Conservation (phyloP, 2,329 filamentous ascomycete species). For the Monilinia vaccinii-corymbosi region DNA sequence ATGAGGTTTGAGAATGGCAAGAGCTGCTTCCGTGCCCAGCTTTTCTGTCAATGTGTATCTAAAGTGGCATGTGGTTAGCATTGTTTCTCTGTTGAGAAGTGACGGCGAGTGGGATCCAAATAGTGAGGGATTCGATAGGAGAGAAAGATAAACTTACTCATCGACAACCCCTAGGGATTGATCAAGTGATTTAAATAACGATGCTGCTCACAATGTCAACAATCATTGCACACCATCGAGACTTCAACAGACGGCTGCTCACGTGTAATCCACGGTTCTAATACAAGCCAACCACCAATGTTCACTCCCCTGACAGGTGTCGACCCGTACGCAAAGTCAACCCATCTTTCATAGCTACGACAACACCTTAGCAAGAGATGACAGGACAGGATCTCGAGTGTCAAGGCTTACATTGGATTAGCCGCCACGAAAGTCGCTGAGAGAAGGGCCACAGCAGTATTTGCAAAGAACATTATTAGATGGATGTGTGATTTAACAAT, state of each 20-base stretch:
- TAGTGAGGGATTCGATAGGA: not conserved
- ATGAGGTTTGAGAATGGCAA: conserved; percentile 44
- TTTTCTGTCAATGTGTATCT: conserved; percentile 31
- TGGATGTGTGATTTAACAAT: not conserved
- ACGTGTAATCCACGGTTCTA: conserved; percentile 42
- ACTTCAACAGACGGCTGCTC: not conserved
- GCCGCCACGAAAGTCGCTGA: not conserved
- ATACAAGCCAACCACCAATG: conserved; percentile 29
- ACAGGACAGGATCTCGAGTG: not conserved
- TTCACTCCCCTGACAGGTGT: conserved; percentile 35
- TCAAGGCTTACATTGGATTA: conserved; percentile 6
- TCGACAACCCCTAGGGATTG: conserved; percentile 28
- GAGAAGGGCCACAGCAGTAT: not conserved
- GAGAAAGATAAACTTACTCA: conserved; percentile 14
- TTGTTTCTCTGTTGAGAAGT: not conserved
- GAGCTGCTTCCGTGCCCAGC: conserved; percentile 38
- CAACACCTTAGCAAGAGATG: not conserved
- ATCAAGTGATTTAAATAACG: conserved; percentile 37
- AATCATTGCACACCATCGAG: not conserved
- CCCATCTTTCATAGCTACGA: conserved; percentile 23
- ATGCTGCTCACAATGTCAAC: conserved; percentile 27
- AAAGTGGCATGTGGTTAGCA: not conserved
- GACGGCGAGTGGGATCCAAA: not conserved
- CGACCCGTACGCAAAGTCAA: conserved; percentile 39
- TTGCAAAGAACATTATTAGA: conserved; percentile 7